Conservation (phyloP, 371 early-diverging fungal genomes). For the Mucor velutinosus region DNA sequence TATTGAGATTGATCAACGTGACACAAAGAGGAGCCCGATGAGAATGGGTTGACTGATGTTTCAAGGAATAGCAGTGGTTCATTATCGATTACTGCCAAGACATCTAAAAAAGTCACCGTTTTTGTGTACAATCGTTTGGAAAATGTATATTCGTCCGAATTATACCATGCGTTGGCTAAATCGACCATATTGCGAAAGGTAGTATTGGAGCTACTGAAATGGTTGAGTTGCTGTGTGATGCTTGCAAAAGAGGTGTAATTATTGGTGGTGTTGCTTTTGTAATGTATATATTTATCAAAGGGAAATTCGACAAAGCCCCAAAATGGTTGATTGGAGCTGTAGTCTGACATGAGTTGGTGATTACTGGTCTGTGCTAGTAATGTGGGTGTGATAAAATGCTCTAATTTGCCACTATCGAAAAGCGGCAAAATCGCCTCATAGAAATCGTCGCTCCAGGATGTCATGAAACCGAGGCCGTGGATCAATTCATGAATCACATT, state of each 20-base stretch:
- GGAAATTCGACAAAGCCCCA: constrained; percentile 55
- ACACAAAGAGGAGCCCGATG: constrained; percentile 40
- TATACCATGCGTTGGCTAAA: constrained; percentile 42
- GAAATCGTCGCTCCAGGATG: constrained; percentile 50
- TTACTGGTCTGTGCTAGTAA: constrained; percentile 28
- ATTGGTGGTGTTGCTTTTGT: not conserved
- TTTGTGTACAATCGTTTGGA: constrained; percentile 24
- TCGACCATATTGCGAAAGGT: constrained; percentile 31
- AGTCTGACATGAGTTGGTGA: constrained; percentile 6
- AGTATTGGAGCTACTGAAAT: constrained; percentile 30
- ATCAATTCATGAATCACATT: constrained; percentile 63
- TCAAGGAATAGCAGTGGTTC: constrained; percentile 28
- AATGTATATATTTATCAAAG: constrained; percentile 34
- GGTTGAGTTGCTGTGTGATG: constrained; percentile 24
- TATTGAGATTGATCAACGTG: constrained; percentile 42
- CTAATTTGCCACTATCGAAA: constrained; percentile 12
- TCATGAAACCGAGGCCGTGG: constrained; percentile 72
- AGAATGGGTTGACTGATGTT: constrained; percentile 39
- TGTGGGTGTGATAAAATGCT: constrained; percentile 31
- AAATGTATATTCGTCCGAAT: constrained; percentile 1
- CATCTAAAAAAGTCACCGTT: constrained; percentile 12
- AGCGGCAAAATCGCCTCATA: constrained; percentile 14
- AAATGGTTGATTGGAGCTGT: constrained; percentile 28
- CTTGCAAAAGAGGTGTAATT: constrained; percentile 8
- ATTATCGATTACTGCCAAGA: constrained; percentile 20